Evolutionary conservation across 1,284 basidiomycete species (phyloP).

Genomic region (Farysia itapuensis): DNA sequence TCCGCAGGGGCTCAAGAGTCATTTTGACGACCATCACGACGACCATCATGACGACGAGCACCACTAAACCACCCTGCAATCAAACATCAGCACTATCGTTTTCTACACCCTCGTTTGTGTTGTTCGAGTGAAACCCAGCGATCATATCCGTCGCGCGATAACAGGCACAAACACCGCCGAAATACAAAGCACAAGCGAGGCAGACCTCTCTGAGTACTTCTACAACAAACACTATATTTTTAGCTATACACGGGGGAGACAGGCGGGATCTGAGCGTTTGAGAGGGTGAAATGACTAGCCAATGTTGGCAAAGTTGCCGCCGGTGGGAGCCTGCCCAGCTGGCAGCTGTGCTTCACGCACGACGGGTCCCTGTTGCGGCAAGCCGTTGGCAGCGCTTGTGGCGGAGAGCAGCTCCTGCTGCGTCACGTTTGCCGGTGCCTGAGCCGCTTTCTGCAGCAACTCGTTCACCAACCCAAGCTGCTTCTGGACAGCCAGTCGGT

Average conservation of each 20-base stretch:
- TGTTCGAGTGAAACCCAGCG: too few species aligned
- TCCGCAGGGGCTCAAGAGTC: conserved; percentile 50
- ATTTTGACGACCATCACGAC: conserved; percentile 52
- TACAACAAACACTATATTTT: too few species aligned
- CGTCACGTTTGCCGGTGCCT: conserved; percentile 37
- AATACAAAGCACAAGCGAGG: too few species aligned
- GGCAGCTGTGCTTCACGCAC: conserved; percentile 34
- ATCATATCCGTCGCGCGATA: too few species aligned
- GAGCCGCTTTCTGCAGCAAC: conserved; percentile 47
- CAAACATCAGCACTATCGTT: too few species aligned
- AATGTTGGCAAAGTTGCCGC: conserved; percentile 28
- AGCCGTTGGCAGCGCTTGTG: conserved; percentile 34
- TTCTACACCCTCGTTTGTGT: too few species aligned
- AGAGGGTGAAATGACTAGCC: conserved; percentile 7
- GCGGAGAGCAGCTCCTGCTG: conserved; percentile 38
- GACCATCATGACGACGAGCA: conserved; percentile 38
- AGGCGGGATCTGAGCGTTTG: too few species aligned
- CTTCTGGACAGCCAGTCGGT: conserved; percentile 53
- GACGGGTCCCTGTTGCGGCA: conserved; percentile 54
- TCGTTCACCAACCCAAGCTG: conserved; percentile 54
- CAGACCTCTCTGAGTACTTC: too few species aligned
- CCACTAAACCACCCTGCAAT: conserved; percentile 27
- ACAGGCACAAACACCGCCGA: too few species aligned
- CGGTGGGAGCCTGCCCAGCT: conserved; percentile 2
- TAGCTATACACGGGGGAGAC: too few species aligned